Evolutionary conservation across 2,329 filamentous ascomycete genomes (phyloP).

Genomic region (Exophiala lecanii-corni): DNA sequence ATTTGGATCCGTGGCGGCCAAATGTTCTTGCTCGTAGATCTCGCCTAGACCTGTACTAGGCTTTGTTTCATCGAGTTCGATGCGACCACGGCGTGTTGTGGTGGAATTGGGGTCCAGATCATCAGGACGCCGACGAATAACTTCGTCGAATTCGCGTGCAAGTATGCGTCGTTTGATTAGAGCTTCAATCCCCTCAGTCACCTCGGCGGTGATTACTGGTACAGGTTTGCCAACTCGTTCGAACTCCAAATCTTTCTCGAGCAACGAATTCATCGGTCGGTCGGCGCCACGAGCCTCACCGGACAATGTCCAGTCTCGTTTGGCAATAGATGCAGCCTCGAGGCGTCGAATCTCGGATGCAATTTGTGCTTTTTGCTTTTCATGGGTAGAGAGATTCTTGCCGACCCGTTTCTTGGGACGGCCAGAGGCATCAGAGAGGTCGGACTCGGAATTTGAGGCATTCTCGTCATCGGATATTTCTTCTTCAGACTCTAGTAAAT

Average conservation of each 20-base stretch:
- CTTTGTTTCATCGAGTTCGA: slow-evolving; percentile 83
- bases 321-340: slow-evolving; percentile 82
- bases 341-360: slow-evolving; percentile 86
- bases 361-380: slow-evolving; percentile 79
- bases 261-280: slow-evolving; percentile 81
- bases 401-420: slow-evolving; percentile 7
- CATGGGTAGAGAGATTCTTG: slow-evolving; percentile 63
- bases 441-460: slow-evolving; percentile 9
- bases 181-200: slow-evolving; percentile 86
- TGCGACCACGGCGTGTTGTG: slow-evolving; percentile 62
- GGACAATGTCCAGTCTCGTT: slow-evolving; percentile 82
- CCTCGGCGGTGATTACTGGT: slow-evolving; percentile 85
- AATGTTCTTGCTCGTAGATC: slow-evolving; percentile 88
- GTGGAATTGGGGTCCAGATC: slow-evolving; percentile 62
- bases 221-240: slow-evolving; percentile 93
- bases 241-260: slow-evolving; percentile 94
- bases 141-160: slow-evolving; percentile 85
- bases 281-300: slow-evolving; percentile 82
- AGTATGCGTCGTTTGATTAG: slow-evolving; percentile 92
- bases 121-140: slow-evolving; percentile 75
- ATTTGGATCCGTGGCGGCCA: slow-evolving; percentile 70
- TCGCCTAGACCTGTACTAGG: slow-evolving; percentile 83
- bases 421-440: slow-evolving; percentile 16
- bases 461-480: slow-evolving; percentile 59
- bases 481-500: slow-evolving; percentile 76